Conservation (phyloP, 2,329 filamentous ascomycete genomes). For the Botrytis fragariae region DNA sequence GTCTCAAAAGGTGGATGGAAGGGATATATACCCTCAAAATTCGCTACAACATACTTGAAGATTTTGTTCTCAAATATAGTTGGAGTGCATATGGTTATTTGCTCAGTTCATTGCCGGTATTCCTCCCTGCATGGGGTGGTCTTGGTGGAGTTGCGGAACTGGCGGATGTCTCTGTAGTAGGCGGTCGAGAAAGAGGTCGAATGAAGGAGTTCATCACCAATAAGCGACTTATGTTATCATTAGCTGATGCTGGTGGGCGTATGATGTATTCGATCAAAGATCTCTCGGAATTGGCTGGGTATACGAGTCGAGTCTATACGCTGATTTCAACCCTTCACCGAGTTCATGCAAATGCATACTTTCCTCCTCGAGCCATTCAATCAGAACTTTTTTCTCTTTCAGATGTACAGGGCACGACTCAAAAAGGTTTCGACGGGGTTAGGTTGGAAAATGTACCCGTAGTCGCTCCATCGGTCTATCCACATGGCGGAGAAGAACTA, state of each 20-base stretch:
- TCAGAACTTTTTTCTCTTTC: conserved; percentile 84
- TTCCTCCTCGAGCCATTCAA: conserved; percentile 60
- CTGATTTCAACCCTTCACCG: conserved; percentile 92
- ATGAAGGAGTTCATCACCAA: conserved; percentile 99
- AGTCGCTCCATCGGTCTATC: conserved; percentile 84
- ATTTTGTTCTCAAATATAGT: conserved; percentile 96
- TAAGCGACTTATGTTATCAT: conserved; percentile 94
- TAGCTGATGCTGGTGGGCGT: conserved; percentile 90
- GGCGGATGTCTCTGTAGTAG: conserved; percentile 48
- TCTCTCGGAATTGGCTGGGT: conserved; percentile 88
- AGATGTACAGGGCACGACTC: conserved; percentile 89
- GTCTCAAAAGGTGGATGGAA: conserved; percentile 95
- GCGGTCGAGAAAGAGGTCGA: conserved; percentile 71
- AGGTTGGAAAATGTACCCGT: conserved; percentile 90
- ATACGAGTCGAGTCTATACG: conserved; percentile 94
- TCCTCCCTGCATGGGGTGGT: conserved; percentile 91
- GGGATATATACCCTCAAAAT: conserved; percentile 97
- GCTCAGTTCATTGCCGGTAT: conserved; percentile 87
- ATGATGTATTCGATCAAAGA: conserved; percentile 99
- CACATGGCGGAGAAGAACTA: conserved; percentile 86
- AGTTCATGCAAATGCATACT: conserved; percentile 87
- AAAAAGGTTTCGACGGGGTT: conserved; percentile 93
- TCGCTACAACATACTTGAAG: conserved; percentile 96
- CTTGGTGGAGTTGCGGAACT: conserved; percentile 71
- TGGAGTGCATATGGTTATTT: conserved; percentile 98